A percentile compares a stretch with the other conserved stretches of the same genome.
Conservation (phyloP, 352 stramenopile genomes). For the Phytophthora fragariaefolia region DNA sequence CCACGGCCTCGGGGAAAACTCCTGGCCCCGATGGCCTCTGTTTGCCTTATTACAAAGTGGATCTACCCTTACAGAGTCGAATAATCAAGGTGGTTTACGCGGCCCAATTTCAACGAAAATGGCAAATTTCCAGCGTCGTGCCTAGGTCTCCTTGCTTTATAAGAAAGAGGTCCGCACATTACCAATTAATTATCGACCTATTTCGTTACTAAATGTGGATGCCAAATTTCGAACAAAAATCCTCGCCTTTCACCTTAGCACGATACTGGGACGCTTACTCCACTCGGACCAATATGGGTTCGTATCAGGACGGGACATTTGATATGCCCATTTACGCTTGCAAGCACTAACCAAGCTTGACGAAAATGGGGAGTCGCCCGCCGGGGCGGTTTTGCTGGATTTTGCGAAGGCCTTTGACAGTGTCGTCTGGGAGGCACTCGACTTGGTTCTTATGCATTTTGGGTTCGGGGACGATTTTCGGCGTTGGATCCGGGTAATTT, state of each 20-base stretch:
- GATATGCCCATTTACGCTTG: constrained; percentile 16
- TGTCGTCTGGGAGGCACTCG: constrained; percentile 5
- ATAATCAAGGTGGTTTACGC: constrained; percentile 1
- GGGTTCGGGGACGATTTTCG: not conserved
- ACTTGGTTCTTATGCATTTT: constrained; percentile 5
- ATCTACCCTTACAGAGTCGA: not conserved
- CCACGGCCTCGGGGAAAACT: not conserved
- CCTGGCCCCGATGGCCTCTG: constrained; percentile 1
- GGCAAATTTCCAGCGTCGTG: constrained; percentile 9
- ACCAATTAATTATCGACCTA: constrained; percentile 14
- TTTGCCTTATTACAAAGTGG: not conserved
- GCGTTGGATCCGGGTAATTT: not conserved
- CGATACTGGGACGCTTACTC: constrained; percentile 3
- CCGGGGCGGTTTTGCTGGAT: constrained; percentile 1
- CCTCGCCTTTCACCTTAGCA: not conserved
- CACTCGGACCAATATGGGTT: constrained; percentile 22
- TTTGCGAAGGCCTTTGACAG: constrained; percentile 18
- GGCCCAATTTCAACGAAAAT: not conserved
- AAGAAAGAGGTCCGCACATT: not conserved
- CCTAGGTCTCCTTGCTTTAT: constrained; percentile 11
- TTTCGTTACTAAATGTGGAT: constrained; percentile 14
- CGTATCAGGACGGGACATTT: constrained; percentile 10
- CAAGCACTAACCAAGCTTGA: constrained; percentile 16
- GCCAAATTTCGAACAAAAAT: constrained; percentile 14
- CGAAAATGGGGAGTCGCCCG: not conserved